Evolutionary conservation across 2,329 filamentous ascomycete genomes (phyloP), one percentile per base, ranked within the genome.

Genomic region (Claviceps quebecensis): DNA sequence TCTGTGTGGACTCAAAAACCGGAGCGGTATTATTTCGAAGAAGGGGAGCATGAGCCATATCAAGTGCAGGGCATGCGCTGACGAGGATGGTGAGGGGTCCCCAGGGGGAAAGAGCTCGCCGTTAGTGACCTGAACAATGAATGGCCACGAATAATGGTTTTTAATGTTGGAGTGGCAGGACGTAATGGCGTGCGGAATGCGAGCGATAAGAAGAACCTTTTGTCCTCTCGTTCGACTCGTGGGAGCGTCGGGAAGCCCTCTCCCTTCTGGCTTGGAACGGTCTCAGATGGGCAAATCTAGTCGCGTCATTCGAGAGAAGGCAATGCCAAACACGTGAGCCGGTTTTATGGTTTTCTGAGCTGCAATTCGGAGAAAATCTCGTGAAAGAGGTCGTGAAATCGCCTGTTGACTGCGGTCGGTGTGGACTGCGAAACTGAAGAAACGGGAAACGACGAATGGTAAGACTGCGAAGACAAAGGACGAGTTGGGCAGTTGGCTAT

Each of bases 41-140:
- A 58, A 80, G 68, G 60, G 77, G 72, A 69, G 76, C 75, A 73
- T 79, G 72, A 66, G 77, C 76, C 77, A 80, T 80, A 61, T 64
- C 70, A 66, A 68, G 61, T 55, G 64, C 41, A 66, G 59, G 67
- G 70, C 72, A 71, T 73, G 61, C 68, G 69, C 61, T 56, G 56
- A 43, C 22, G 13, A 17, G 36, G 16, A 41, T 22, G 2, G 22
- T 40, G 16, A 23, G 22, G 23, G 47, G 43, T 29, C 44, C 38
- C 39, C 19, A 48, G 57, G 52, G 52, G 50, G 44, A 5, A 48
- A 40, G 40, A 45, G 22, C 41, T 49, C 49, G 51, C 23, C 48
- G 51, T 40, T 34, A 26, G 48, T 46, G 40, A 37, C 41, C 34
- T 11, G 37, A 45, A 45, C 41, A 50, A 49, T 39, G 19, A 41